Percentiles rank a stretch among this genome's conserved stretches.
Evolutionary conservation across 345 rosid species (phyloP).

Genomic region (Boechera stricta): DNA sequence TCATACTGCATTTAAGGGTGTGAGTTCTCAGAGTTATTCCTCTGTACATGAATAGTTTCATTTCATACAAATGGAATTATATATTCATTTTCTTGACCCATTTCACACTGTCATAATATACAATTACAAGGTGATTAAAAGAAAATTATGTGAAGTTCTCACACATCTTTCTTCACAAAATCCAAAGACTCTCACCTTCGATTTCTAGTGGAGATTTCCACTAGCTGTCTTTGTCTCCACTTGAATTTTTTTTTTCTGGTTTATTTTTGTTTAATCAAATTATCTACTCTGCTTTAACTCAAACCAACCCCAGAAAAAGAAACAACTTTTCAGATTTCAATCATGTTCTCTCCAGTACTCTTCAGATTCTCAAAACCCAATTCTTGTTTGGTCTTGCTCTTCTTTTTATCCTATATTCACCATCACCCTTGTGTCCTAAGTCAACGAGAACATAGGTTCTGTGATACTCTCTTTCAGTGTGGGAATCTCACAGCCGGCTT

Average conservation of each 20-base stretch:
- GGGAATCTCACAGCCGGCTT: slow-evolving; percentile 38
- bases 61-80: not conserved
- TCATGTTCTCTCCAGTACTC: slow-evolving; percentile 25
- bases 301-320: not conserved
- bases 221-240: slow-evolving; percentile 22
- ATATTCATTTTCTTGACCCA: too few relatives aligned
- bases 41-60: not conserved
- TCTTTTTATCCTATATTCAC: slow-evolving; percentile 9
- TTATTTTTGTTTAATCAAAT: slow-evolving; percentile 14
- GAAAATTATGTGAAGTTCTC: too few relatives aligned
- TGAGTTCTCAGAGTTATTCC: too few relatives aligned
- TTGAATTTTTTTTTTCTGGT: not conserved
- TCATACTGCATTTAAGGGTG: too few relatives aligned
- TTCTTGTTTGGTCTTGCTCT: slow-evolving; percentile 16
- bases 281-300: slow-evolving; percentile 19
- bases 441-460: not conserved
- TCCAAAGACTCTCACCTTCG: too few relatives aligned
- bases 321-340: slow-evolving; percentile 15
- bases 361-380: slow-evolving; percentile 16
- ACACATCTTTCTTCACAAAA: too few relatives aligned
- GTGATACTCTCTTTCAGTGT: slow-evolving; percentile 29
- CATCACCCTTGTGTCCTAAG: slow-evolving; percentile 25
- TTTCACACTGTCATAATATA: too few relatives aligned
- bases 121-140: too few relatives aligned
- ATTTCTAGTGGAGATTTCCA: slow-evolving; percentile 1